Conservation (phyloP, 441 rosid genomes). For the Melianthus villosus region DNA sequence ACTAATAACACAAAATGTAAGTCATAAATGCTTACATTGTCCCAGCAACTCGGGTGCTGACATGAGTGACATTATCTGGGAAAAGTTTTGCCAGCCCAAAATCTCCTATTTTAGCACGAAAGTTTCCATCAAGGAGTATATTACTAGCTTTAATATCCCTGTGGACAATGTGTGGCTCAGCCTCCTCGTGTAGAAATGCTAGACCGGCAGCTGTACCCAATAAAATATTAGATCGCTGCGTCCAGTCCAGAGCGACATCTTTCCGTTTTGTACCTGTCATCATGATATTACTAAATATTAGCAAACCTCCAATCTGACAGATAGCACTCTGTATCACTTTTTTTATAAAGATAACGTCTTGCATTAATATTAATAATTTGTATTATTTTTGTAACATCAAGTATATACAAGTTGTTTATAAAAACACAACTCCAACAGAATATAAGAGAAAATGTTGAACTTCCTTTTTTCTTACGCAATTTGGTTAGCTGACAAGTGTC, state of each 20-base stretch:
- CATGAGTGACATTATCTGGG: constrained; percentile 60
- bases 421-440: too few species aligned
- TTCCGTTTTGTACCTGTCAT: constrained; percentile 41
- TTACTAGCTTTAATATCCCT: constrained; percentile 70
- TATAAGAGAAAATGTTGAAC: too few species aligned
- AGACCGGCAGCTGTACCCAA: constrained; percentile 54
- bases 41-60: constrained; percentile 73
- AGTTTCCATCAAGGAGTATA: constrained; percentile 41
- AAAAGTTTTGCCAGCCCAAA: constrained; percentile 69
- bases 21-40: constrained; percentile 34
- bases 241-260: constrained; percentile 36
- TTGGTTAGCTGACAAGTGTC: too few species aligned
- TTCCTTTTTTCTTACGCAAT: too few species aligned
- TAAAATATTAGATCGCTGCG: constrained; percentile 44
- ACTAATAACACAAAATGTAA: constrained; percentile 7
- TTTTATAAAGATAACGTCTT: background rate
- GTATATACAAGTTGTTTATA: too few species aligned
- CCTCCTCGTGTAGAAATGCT: constrained; percentile 42
- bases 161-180: constrained; percentile 48
- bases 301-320: constrained; percentile 3
- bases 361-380: background rate
- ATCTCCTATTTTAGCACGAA: constrained; percentile 54
- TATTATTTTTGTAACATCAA: background rate
- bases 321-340: background rate
- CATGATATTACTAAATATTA: constrained; percentile 3